Evolutionary conservation across 1,139 yeast genomes (phyloP).

Genomic region (Debaryomyces udenii): DNA sequence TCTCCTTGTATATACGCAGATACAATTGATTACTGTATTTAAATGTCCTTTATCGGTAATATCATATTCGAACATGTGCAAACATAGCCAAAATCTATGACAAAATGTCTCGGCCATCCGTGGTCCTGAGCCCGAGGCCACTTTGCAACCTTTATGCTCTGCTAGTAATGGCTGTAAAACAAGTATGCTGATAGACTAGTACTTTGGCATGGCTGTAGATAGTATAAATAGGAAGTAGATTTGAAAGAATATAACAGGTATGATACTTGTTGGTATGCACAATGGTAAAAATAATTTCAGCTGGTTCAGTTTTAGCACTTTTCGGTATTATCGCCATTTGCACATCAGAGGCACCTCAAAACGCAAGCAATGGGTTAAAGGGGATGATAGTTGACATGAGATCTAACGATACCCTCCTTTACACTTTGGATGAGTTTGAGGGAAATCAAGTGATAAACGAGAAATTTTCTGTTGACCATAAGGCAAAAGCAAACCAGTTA

Average conservation of each 20-base stretch:
- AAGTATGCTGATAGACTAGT: no score
- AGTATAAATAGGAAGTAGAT: no score
- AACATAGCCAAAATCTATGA: constrained; percentile 10
- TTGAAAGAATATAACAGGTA: no score
- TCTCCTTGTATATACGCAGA: constrained; percentile 2
- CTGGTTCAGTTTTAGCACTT: no score
- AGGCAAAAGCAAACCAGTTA: no score
- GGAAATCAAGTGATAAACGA: neutral
- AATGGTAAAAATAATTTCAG: no score
- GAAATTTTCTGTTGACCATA: neutral
- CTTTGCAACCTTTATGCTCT: constrained; percentile 9
- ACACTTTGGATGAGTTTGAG: constrained; percentile 1
- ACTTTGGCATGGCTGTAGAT: no score
- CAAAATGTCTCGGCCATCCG: constrained; percentile 1
- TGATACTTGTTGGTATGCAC: no score
- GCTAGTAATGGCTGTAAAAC: neutral
- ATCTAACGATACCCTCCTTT: neutral
- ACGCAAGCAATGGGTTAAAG: neutral
- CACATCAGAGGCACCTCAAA: neutral
- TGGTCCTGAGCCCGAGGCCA: constrained; percentile 7
- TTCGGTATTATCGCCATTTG: no score
- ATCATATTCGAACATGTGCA: constrained; percentile 3
- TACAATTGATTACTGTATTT: constrained; percentile 5
- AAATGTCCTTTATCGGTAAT: neutral
- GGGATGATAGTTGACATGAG: neutral